A percentile compares a stretch with the other conserved stretches of the same genome.
phyloP scores from a whole-genome alignment of 495 filamentous ascomycete species.

The Bathelium albidoporum region DNA sequence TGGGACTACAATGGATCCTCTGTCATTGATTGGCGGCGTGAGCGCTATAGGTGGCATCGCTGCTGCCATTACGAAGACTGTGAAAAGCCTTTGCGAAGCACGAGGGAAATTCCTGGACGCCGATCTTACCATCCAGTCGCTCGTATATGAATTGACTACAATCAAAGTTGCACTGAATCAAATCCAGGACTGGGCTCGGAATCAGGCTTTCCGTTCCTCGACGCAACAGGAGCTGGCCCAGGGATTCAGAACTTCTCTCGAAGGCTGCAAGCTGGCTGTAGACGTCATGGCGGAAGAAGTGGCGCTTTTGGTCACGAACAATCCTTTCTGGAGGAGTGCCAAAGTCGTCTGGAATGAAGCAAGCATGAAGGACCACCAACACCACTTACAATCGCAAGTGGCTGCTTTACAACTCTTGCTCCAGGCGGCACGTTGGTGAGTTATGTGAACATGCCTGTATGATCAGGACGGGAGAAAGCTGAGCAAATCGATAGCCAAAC shows the following conservation, averaged over 20 bases:
- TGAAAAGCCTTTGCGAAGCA: constrained; percentile 29
- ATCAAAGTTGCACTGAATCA: constrained; percentile 34
- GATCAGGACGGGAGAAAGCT: no score
- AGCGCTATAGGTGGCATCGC: constrained; percentile 13
- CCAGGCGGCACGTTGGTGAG: constrained; percentile 38
- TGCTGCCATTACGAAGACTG: constrained; percentile 27
- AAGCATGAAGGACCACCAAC: constrained; percentile 34
- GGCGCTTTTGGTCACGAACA: constrained; percentile 24
- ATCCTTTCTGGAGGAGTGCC: constrained; percentile 22
- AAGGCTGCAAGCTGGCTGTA: constrained; percentile 36
- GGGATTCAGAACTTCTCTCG: constrained; percentile 33
- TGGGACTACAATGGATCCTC: constrained; percentile 4
- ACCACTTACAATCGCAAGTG: constrained; percentile 34
- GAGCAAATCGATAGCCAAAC: background rate
- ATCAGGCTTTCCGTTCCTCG: constrained; percentile 23
- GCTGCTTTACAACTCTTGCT: constrained; percentile 37
- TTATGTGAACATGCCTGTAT: background rate
- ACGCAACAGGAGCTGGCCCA: constrained; percentile 25
- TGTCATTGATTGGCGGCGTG: constrained; percentile 14
- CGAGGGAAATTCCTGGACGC: constrained; percentile 34
- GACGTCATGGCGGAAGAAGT: constrained; percentile 35
- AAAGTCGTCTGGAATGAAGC: constrained; percentile 37
- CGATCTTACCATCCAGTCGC: constrained; percentile 34
- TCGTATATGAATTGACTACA: constrained; percentile 34
- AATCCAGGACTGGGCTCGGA: constrained; percentile 34